A percentile compares a stretch with the other conserved stretches of the same genome.
phyloP scores from a whole-genome alignment of 306 rosid genomes.

The Alnus glutinosa region DNA sequence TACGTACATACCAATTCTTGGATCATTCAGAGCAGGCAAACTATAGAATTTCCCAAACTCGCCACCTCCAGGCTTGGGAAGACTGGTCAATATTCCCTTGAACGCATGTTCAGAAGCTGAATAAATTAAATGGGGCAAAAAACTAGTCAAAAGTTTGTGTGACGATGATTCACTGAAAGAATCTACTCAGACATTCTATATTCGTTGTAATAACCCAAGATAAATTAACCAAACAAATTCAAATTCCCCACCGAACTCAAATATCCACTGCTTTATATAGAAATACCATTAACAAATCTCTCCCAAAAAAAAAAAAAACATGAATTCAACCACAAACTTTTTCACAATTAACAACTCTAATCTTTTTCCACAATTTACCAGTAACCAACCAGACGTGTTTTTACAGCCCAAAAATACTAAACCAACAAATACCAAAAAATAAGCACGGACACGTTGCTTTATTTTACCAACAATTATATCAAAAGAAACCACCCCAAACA shows the following conservation, averaged over 20 bases:
- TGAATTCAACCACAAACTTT: no score
- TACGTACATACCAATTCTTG: constrained; percentile 18
- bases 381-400: neutral
- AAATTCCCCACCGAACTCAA: no score
- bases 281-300: no score
- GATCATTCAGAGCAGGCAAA: constrained; percentile 31
- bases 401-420: neutral
- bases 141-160: neutral
- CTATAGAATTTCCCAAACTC: constrained; percentile 30
- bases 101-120: constrained; percentile 32
- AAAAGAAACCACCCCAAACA: neutral
- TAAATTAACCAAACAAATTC: no score
- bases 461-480: neutral
- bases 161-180: neutral
- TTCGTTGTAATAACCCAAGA: no score
- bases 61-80: constrained; percentile 36
- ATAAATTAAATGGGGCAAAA: neutral
- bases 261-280: no score
- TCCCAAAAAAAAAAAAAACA: no score
- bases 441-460: neutral
- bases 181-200: neutral
- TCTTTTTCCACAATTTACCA: neutral
- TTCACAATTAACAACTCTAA: neutral
- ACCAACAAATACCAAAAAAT: neutral
- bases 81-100: constrained; percentile 24